Base-by-base conservation (phyloP, 2,329 filamentous ascomycete genomes). In the Hypoxylon rubiginosum region DNA sequence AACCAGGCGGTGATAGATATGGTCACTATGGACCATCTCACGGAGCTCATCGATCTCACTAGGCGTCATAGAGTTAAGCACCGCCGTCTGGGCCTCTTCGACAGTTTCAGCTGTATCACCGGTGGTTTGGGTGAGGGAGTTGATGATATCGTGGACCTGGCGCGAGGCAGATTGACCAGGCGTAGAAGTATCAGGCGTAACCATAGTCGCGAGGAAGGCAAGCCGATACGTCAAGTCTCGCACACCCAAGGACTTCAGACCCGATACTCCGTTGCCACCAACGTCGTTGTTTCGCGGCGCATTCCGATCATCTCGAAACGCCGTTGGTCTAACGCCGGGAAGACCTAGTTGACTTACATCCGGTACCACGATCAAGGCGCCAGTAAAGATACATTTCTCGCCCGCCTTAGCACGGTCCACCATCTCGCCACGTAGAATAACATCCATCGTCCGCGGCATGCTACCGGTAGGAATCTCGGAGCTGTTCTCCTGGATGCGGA, bases 311-410 rank as follows among this genome's bases (percentile, higher is more conserved):
- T 98, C 95, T 66, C 95, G 89, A 39, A 95, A 88, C 19, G 94
- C 92, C 65, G 94, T 93, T 15, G 93, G 91, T 60, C 91, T 86
- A 24, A 94, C 86, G 51, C 96, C 96, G 1, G 96, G 96, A 30
- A 98, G 88, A 41, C 94, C 91, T 61, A 99, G 88, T 78, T 98
- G 96, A 76, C 94, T 97, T 66, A 99, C 93, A 78, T 99, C 96
- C 0, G 96, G 96, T 34, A 99, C 94, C 17, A 99, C 96, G 66
- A 99, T 98, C 69, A 98, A 82, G 4, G 94, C 94, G 69, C 96
- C 96, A 0, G 95, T 98, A 79, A 99, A 99, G 75, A 99, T 93
- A 79, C 96, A 99, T 81, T 97, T 97, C 81, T 99, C 96, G 69
- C 96, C 96, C 52, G 96, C 96, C 83, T 98, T 98, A 56, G 95